These are phyloP conservation scores for Symbiodinium pilosum DNA, from an alignment of 73 alveolate species.

Conservation along the genomic window DNA sequence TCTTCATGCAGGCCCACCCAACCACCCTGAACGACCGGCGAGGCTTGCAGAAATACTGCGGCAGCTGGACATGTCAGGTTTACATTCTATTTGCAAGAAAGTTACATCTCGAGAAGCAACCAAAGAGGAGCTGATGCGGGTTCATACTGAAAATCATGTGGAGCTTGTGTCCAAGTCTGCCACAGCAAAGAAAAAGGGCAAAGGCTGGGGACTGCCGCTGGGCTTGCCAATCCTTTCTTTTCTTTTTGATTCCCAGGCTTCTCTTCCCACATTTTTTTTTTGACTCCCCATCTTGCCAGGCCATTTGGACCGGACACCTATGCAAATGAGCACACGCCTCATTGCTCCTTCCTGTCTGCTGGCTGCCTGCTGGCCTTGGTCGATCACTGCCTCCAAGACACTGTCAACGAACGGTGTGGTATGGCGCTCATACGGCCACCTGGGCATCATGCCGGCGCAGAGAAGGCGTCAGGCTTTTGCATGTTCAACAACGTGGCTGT, in stretches of 20 bases:
- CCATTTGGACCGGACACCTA: conserved; percentile 81
- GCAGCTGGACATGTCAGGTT: conserved; percentile 69
- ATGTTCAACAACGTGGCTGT: conserved; percentile 98
- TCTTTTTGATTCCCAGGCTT: background rate
- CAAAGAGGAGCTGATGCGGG: conserved; percentile 37
- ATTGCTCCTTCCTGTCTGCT: conserved; percentile 27
- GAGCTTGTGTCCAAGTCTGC: conserved; percentile 20
- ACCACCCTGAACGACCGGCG: conserved; percentile 65
- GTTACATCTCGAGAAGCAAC: conserved; percentile 50
- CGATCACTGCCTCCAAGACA: conserved; percentile 25
- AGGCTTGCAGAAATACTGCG: conserved; percentile 51
- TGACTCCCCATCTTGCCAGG: conserved; percentile 1
- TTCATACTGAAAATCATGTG: conserved; percentile 41
- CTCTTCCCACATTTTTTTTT: too few species aligned
- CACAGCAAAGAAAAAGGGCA: conserved; percentile 3
- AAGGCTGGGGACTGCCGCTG: conserved; percentile 27
- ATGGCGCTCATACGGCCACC: conserved; percentile 97
- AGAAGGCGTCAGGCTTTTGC: conserved; percentile 98
- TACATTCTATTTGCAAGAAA: background rate
- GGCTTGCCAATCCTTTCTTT: background rate
- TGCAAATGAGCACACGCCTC: conserved; percentile 52
- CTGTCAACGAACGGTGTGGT: background rate
- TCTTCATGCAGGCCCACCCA: conserved; percentile 45
- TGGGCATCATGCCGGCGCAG: conserved; percentile 98
- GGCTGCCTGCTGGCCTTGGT: conserved; percentile 61